Conservation (phyloP, 2,329 filamentous ascomycete species). For the Alternaria triticimaculans region DNA sequence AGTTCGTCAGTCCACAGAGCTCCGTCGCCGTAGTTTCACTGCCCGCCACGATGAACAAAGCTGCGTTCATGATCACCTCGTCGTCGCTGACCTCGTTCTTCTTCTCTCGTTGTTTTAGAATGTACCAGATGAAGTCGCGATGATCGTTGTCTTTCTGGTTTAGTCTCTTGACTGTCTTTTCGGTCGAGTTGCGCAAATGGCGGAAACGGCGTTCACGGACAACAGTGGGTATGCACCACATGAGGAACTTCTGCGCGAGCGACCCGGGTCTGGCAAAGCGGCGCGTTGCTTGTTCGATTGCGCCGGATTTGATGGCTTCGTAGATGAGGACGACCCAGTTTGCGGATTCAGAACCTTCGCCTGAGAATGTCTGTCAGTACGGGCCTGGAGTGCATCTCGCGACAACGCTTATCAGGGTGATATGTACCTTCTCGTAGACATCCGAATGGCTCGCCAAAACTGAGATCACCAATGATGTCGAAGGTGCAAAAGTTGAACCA, state of each 20-base stretch:
- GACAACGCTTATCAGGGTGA: too few relatives aligned
- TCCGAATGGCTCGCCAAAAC: constrained; percentile 42
- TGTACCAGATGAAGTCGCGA: constrained; percentile 47
- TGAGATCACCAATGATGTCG: constrained; percentile 43
- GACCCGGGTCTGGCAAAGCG: constrained; percentile 37
- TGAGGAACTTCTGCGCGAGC: constrained; percentile 29
- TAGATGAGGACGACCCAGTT: constrained; percentile 45
- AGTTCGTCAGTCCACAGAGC: constrained; percentile 41
- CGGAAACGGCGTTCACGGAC: constrained; percentile 34
- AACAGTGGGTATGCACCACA: constrained; percentile 38
- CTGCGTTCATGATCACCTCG: constrained; percentile 43
- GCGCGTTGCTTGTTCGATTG: constrained; percentile 40
- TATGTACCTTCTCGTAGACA: constrained; percentile 36
- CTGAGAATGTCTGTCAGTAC: constrained; percentile 7
- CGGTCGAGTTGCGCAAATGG: constrained; percentile 39
- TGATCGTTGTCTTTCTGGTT: constrained; percentile 38
- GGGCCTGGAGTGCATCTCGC: too few relatives aligned
- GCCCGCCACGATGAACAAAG: constrained; percentile 42
- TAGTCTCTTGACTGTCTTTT: constrained; percentile 39
- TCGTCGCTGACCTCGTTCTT: constrained; percentile 44
- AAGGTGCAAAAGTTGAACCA: constrained; percentile 46
- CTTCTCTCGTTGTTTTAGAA: constrained; percentile 41
- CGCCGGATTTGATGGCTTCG: constrained; percentile 44
- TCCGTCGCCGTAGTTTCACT: constrained; percentile 45
- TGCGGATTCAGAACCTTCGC: constrained; percentile 40